Evolutionary conservation across 2,329 filamentous ascomycete species (phyloP), one percentile per base, ranked within the genome.

Genomic region (Coniochaeta sp.): DNA sequence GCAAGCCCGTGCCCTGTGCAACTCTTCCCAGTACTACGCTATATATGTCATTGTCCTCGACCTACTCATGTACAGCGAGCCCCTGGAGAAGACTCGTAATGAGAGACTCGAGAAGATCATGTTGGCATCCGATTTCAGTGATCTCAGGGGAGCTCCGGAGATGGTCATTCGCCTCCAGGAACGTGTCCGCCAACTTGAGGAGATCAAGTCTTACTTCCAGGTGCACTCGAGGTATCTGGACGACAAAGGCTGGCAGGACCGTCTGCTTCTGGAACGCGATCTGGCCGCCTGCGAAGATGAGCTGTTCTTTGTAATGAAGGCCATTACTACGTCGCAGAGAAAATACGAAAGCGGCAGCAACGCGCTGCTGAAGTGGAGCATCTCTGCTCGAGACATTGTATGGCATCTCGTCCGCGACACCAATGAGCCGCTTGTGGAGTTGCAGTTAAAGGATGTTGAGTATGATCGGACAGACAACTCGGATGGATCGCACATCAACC

Each of bases 241-340:
- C 73, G 87, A 88, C 68, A 86, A 90, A 69, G 93, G 93, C 16
- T 98, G 93, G 93, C 87, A 95, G 70, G 93, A 98, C 70, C 86
- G 92, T 36, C 80, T 97, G 62, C 78, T 88, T n/a, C 82, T 99
- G 50, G 95, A 99, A 70, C 88, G 90, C 58, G 95, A 99, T 70
- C 79, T 99, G 58, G 85, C 91, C 11, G 86, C 86, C 22, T 97
- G 91, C 69, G 95, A 98, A 72, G 95, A 99, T 68, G 96, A 99
- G 73, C 77, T 99, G 9, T 99, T 99, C 81, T 99, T 99, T 77
- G 90, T 99, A 79, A 98, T 99, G 95, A 98, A 99, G 69, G 96
- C 95, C 43, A 99, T 99, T 71, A 99, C 95, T 1, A 96, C 92
- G 2, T 96, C 93, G 6, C 95, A 99, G 74, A 83, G 92, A 62